Conservation (phyloP, 805 yeast genomes). For the Torulaspora delbrueckii region DNA sequence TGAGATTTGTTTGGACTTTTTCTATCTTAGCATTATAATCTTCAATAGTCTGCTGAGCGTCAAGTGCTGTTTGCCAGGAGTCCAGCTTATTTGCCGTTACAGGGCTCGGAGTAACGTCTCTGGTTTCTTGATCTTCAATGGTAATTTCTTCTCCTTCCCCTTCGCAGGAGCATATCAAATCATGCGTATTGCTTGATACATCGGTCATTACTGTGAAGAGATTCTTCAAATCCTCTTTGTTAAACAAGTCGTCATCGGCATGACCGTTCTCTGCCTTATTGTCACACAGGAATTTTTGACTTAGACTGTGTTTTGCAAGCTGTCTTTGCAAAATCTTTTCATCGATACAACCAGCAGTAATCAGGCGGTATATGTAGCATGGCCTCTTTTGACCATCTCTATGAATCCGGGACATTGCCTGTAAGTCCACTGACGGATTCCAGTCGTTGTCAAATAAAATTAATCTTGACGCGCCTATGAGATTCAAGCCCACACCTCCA, state of each 20-base stretch:
- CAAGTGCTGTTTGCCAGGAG: slow-evolving; percentile 55
- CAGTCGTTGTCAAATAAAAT: slow-evolving; percentile 90
- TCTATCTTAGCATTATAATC: slow-evolving; percentile 19
- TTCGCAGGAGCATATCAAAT: slow-evolving; percentile 58
- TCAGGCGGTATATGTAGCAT: slow-evolving; percentile 72
- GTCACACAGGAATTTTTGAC: slow-evolving; percentile 60
- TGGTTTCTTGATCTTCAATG: slow-evolving; percentile 5
- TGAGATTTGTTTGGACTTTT: slow-evolving; percentile 38
- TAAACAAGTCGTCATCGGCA: slow-evolving; percentile 60
- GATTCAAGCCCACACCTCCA: slow-evolving; percentile 90
- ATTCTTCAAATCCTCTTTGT: slow-evolving; percentile 62
- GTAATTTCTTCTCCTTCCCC: slow-evolving; percentile 46
- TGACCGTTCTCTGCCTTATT: slow-evolving; percentile 23
- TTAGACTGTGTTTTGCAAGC: slow-evolving; percentile 71
- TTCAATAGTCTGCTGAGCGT: slow-evolving; percentile 30
- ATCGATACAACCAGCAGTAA: slow-evolving; percentile 87
- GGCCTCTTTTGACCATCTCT: slow-evolving; percentile 85
- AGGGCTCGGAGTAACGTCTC: slow-evolving; percentile 1
- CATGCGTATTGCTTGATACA: slow-evolving; percentile 69
- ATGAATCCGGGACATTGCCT: slow-evolving; percentile 93
- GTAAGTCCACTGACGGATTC: slow-evolving; percentile 91
- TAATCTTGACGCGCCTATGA: slow-evolving; percentile 83
- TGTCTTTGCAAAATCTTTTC: slow-evolving; percentile 94
- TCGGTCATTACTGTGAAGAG: slow-evolving; percentile 56
- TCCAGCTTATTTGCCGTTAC: not conserved